Percentiles rank a stretch among this genome's conserved stretches.
Evolutionary conservation across 495 filamentous ascomycete genomes (phyloP).

Genomic region (Penicillium maclennaniae): DNA sequence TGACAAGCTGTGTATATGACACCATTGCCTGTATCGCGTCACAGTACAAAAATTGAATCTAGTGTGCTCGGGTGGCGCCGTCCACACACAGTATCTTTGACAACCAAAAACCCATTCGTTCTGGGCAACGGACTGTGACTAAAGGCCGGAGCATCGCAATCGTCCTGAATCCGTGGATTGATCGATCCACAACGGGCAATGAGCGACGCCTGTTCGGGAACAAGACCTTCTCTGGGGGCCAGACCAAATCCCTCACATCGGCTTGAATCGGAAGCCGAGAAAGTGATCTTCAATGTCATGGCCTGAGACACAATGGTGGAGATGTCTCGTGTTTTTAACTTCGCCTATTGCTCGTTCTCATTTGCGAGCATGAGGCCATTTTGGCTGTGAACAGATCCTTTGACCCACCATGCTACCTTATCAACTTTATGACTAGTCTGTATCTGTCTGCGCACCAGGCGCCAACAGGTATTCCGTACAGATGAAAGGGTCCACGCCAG

Average conservation of each 20-base stretch:
- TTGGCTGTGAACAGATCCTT: not conserved
- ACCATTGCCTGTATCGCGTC: not conserved
- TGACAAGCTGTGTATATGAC: not conserved
- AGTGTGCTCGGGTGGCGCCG: not conserved
- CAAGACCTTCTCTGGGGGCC: not conserved
- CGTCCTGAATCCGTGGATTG: not conserved
- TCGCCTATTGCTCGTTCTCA: not conserved
- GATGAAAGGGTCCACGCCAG: not conserved
- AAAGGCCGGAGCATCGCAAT: not conserved
- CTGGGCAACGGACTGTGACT: not conserved
- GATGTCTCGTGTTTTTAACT: not conserved
- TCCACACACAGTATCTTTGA: too few relatives aligned
- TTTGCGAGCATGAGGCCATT: not conserved
- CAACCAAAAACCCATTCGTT: not conserved
- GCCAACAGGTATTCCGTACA: not conserved
- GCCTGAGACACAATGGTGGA: not conserved
- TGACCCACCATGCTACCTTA: not conserved
- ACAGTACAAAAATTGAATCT: not conserved
- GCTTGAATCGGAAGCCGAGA: not conserved
- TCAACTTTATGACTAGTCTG: conserved; percentile 22
- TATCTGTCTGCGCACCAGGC: conserved; percentile 15
- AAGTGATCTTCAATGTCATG: not conserved
- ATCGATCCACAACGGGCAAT: not conserved
- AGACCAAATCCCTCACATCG: not conserved
- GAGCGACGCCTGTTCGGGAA: not conserved